These are phyloP conservation scores for Barnettozyma pratensis DNA, from an alignment of 805 yeast species.

Conservation along the genomic window DNA sequence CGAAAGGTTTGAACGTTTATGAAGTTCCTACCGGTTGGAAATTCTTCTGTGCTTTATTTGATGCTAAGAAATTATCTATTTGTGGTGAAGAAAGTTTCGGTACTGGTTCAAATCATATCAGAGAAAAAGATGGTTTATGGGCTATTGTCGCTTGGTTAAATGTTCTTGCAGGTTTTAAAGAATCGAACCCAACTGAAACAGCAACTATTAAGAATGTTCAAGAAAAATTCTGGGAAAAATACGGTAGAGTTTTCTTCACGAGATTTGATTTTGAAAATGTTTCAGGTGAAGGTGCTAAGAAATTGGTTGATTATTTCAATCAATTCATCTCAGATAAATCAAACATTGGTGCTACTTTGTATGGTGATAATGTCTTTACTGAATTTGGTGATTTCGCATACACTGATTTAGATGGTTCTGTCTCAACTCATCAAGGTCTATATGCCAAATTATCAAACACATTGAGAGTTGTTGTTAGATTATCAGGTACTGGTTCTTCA, in stretches of 20 bases:
- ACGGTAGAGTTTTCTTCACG: conserved; percentile 96
- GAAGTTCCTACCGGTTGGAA: conserved; percentile 99
- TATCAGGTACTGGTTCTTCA: conserved; percentile 96
- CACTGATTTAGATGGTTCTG: conserved; percentile 92
- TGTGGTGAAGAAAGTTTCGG: conserved; percentile 99
- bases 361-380: conserved; percentile 44
- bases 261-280: conserved; percentile 92
- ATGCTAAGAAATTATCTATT: conserved; percentile 86
- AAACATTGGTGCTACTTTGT: conserved; percentile 46
- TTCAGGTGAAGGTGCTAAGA: conserved; percentile 64
- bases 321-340: conserved; percentile 31
- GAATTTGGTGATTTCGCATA: conserved; percentile 88
- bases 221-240: conserved; percentile 79
- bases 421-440: conserved; percentile 83
- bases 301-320: conserved; percentile 53
- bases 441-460: conserved; percentile 79
- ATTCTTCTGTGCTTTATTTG: conserved; percentile 93
- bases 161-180: conserved; percentile 79
- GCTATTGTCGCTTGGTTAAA: conserved; percentile 97
- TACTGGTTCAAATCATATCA: conserved; percentile 94
- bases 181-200: conserved; percentile 45
- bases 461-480: conserved; percentile 78
- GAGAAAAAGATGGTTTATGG: conserved; percentile 98
- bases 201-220: conserved; percentile 79
- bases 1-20: conserved; percentile 67